A percentile compares a stretch with the other conserved stretches of the same genome.
These are phyloP conservation scores for Eucalyptus paniculata DNA, from an alignment of 345 rosid genomes.

Conservation along the genomic window DNA sequence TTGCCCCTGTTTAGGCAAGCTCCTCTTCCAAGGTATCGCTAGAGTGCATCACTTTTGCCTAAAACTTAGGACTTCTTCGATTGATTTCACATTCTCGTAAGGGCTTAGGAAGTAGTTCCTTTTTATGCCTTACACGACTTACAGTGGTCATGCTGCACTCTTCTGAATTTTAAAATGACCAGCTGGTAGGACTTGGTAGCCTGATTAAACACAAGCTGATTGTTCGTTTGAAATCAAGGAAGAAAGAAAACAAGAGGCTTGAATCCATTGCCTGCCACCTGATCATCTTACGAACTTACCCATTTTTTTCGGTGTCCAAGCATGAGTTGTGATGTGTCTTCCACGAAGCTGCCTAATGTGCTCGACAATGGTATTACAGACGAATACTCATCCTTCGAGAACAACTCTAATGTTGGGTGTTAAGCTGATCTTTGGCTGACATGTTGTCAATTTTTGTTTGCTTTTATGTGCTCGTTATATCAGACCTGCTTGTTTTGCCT, in stretches of 20 bases:
- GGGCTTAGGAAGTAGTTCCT: not conserved
- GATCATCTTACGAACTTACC: not conserved
- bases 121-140: not conserved
- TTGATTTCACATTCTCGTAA: not conserved
- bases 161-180: not conserved
- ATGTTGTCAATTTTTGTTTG: not conserved
- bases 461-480: not conserved
- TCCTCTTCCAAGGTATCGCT: not conserved
- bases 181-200: not conserved
- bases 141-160: not conserved
- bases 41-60: not conserved
- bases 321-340: not conserved
- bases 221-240: not conserved
- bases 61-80: not conserved
- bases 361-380: not conserved
- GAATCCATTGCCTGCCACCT: not conserved
- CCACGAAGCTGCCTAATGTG: not conserved
- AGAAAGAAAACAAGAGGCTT: not conserved
- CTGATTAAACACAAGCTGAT: not conserved
- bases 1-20: not conserved
- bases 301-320: not conserved
- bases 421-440: not conserved
- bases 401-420: not conserved
- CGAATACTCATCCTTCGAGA: not conserved
- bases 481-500: not conserved